Percentiles rank a stretch among this genome's conserved stretches.
phyloP scores from a whole-genome alignment of 2,329 filamentous ascomycete genomes.

The Colletotrichum horii region DNA sequence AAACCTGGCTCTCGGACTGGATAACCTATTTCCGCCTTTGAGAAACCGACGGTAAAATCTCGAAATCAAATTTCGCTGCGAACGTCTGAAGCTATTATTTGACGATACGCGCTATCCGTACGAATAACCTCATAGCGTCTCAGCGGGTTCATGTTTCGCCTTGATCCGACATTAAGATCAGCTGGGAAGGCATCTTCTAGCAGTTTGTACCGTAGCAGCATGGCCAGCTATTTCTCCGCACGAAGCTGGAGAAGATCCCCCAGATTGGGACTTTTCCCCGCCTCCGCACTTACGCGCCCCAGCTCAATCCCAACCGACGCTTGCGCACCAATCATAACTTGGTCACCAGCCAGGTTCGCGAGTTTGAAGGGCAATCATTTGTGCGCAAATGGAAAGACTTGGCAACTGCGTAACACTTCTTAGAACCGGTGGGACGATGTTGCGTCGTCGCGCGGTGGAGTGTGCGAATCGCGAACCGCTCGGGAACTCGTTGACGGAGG shows the following conservation, averaged over 20 bases:
- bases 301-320: background rate
- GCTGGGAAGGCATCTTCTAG: background rate
- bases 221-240: background rate
- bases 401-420: background rate
- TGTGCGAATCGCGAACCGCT: background rate
- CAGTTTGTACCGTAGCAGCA: background rate
- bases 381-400: constrained; percentile 11
- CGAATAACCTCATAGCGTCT: background rate
- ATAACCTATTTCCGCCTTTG: too few relatives aligned
- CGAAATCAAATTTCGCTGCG: background rate
- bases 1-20: rapidly evolving
- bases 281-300: constrained; percentile 14
- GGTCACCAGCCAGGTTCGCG: background rate
- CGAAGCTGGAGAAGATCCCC: background rate
- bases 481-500: background rate
- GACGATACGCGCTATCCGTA: background rate
- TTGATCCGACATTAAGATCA: background rate
- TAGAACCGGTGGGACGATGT: background rate
- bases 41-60: background rate
- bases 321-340: constrained; percentile 10
- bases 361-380: background rate
- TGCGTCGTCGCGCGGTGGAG: background rate
- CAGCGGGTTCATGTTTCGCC: background rate
- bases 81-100: background rate
- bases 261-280: background rate